Base-by-base conservation (phyloP, 306 rosid species). In the Trifolium repens region DNA sequence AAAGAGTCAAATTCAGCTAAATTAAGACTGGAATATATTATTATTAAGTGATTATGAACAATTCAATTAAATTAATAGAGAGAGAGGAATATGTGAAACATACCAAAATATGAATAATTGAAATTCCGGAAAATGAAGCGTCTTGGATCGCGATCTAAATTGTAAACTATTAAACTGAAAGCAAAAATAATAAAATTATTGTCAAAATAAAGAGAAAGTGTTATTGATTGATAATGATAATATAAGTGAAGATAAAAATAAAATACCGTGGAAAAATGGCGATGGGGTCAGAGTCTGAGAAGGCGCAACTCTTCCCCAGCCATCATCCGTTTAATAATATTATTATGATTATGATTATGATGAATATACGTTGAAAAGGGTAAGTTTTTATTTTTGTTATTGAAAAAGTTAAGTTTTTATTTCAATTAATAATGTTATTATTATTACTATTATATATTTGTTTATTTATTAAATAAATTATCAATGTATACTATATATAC, bases 121-220 rank as follows among this genome's bases (percentile, higher is more conserved):
- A 72, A 80, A 16, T 54, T 59, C 16, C 17, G 50, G 50, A 59
- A 46, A 84, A 61, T 49, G 69, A 72, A 74, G 61, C 50, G 60
- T 59, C 61, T 58, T 46, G 74, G 84, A 80, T 85, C 85, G 82
- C 79, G 93, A 89, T 86, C 90, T 71, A 77, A 44, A 54, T 73
- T 46, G 65, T 32, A 32, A 32, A 32, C 6, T 9, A 68, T 39
- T 39, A 39, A 1, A 39, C 42, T 32, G 80, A 70, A 75, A 72
- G 24, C 80, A 47, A 54, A 64, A 50, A 67, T 32, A 32, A 32
- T 32, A 32, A 4, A 32, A 32, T 32, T 0, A 19, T 32, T 2
- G 44, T 5, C 53, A 7, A 27, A 40, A 65, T 52, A 63, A 9
- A 2, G 27, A 34, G 22, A 27, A 49, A 72, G 44, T 12, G 8